Percentiles rank a stretch among this genome's conserved stretches.
phyloP scores from a whole-genome alignment of 192 early-diverging fungal genomes.

The Coemansia pectinata region DNA sequence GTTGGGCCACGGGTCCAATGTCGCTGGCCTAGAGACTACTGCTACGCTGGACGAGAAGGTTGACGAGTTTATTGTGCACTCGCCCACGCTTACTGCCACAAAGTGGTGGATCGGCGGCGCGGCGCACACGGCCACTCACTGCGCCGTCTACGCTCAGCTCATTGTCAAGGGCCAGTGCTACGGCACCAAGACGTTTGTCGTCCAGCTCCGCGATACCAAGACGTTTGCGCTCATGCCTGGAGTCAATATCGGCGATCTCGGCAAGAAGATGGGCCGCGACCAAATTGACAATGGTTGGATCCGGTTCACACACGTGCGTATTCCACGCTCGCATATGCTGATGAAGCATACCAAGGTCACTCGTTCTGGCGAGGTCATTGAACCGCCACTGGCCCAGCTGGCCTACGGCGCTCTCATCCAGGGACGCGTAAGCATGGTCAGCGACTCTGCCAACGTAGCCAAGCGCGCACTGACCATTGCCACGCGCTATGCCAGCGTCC shows the following conservation, averaged over 20 bases:
- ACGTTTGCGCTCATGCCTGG: slow-evolving; percentile 82
- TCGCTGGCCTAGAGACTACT: slow-evolving; percentile 90
- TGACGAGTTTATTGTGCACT: slow-evolving; percentile 86
- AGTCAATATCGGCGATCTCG: slow-evolving; percentile 87
- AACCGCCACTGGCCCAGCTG: slow-evolving; percentile 80
- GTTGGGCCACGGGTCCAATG: slow-evolving; percentile 87
- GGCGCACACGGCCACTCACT: slow-evolving; percentile 85
- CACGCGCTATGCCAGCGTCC: slow-evolving; percentile 86
- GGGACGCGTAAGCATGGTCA: slow-evolving; percentile 80
- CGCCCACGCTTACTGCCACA: slow-evolving; percentile 75
- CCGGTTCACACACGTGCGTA: slow-evolving; percentile 88
- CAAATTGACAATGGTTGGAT: slow-evolving; percentile 94
- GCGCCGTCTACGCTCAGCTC: slow-evolving; percentile 81
- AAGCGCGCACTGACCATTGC: slow-evolving; percentile 93
- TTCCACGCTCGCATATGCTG: slow-evolving; percentile 88
- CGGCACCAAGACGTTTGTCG: slow-evolving; percentile 87
- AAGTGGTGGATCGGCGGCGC: slow-evolving; percentile 99
- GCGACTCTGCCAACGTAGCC: slow-evolving; percentile 80
- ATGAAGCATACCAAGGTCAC: slow-evolving; percentile 92
- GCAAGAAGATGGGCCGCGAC: slow-evolving; percentile 92
- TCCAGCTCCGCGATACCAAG: slow-evolving; percentile 79
- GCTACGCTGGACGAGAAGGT: slow-evolving; percentile 82
- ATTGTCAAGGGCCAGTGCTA: slow-evolving; percentile 77
- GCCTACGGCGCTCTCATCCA: slow-evolving; percentile 87
- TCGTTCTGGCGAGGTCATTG: slow-evolving; percentile 74